Evolutionary conservation across 2,329 filamentous ascomycete species (phyloP).

Genomic region (Microdochium trichocladiopsis): DNA sequence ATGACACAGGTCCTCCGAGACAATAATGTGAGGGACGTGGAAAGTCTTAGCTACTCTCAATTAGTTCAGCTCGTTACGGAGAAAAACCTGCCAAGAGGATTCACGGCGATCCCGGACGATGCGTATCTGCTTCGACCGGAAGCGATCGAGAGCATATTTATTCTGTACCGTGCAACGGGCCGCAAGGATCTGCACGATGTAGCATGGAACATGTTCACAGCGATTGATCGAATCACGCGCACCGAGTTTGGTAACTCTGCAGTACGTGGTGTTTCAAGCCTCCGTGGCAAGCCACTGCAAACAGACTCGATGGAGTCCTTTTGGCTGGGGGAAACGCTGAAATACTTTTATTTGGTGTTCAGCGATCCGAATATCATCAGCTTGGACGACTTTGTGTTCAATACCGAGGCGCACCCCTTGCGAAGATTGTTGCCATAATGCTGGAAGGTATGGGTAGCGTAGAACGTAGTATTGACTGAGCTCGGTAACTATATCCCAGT

Average conservation of each 20-base stretch:
- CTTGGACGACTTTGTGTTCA: slow-evolving; percentile 52
- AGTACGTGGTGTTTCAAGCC: slow-evolving; percentile 29
- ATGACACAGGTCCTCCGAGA: neutral
- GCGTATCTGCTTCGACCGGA: slow-evolving; percentile 23
- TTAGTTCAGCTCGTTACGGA: slow-evolving; percentile 22
- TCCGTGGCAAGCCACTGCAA: slow-evolving; percentile 31
- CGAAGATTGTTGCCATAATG: neutral
- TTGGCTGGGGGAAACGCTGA: slow-evolving; percentile 59
- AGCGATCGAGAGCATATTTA: slow-evolving; percentile 23
- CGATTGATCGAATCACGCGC: slow-evolving; percentile 15
- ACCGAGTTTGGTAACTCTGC: slow-evolving; percentile 16
- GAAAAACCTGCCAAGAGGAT: slow-evolving; percentile 37
- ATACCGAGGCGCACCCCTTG: slow-evolving; percentile 30
- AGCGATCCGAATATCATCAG: slow-evolving; percentile 46
- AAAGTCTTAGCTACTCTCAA: slow-evolving; percentile 9
- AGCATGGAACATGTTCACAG: slow-evolving; percentile 22
- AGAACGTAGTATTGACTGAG: too few species aligned
- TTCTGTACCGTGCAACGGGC: slow-evolving; percentile 22
- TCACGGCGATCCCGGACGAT: slow-evolving; percentile 41
- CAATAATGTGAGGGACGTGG: neutral
- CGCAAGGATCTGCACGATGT: slow-evolving; percentile 15
- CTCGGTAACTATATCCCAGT: too few species aligned
- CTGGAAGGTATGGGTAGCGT: too few species aligned
- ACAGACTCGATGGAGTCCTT: slow-evolving; percentile 49
- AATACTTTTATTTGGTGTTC: slow-evolving; percentile 34